Evolutionary conservation across 2,329 filamentous ascomycete genomes (phyloP), one percentile per base, ranked within the genome.

Genomic region (Coniella lustricola): DNA sequence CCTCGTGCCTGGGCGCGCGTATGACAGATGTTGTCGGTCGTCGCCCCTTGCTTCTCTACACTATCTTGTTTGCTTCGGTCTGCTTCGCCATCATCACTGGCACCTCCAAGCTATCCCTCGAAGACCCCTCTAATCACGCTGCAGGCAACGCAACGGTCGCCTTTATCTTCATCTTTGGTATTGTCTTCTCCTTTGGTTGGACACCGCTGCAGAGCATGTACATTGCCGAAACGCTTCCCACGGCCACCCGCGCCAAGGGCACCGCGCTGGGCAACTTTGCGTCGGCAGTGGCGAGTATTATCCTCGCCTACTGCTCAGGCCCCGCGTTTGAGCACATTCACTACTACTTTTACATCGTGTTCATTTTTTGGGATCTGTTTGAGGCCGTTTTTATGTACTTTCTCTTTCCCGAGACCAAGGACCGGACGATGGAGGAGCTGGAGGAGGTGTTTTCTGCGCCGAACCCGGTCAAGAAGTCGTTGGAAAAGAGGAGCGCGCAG

Each of bases 1-100:
- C 67, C 1, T 73, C 76, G 16, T 65, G 79, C 16, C 55, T 74
- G 0, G 80, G 80, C 39, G 76, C 79, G 3, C 66, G 70, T 13
- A 66, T 82, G 43, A 76, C 77, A 1, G 79, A 82, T 34, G 68
- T 70, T 1, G 51, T 81, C 5, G 77, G 79, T n/a, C 76, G 80
- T 33, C 74, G 80, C 3, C 75, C 75, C 0, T 62, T 79, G 7
- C 61, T 79, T 12, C 59, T 79, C 3, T 69, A 67, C 58, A 67
- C 68, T 3, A 73, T 71, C 35, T 58, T 73, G 10, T 73, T 70
- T 53, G 67, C 66, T 44, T 72, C 70, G 0, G 55, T 64, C 51
- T 75, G 71, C 57, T 75, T 76, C 42, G 71, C 70, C 32, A 62
- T 73, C 54, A 70, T 76, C 44, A 74, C 72, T 0, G 71, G 71